phyloP scores from a whole-genome alignment of 2,329 filamentous ascomycete genomes.

The Bisporella sp. region DNA sequence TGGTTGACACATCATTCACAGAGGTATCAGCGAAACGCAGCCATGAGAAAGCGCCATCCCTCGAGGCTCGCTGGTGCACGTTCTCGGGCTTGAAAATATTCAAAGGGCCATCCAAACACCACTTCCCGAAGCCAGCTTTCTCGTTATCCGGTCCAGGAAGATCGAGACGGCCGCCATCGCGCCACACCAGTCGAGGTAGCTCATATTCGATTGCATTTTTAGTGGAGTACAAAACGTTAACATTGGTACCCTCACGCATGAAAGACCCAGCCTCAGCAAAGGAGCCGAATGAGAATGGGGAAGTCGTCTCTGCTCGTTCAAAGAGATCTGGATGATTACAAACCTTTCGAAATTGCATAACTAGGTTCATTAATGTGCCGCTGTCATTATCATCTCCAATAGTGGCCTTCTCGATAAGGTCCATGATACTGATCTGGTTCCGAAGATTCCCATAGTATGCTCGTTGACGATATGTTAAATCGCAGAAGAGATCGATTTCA shows the following conservation, averaged over 20 bases:
- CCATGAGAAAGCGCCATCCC: slow-evolving; percentile 74
- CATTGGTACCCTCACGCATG: slow-evolving; percentile 74
- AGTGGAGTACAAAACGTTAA: slow-evolving; percentile 81
- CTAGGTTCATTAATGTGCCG: slow-evolving; percentile 95
- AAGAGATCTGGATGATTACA: slow-evolving; percentile 98
- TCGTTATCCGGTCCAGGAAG: slow-evolving; percentile 67
- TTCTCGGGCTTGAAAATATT: slow-evolving; percentile 86
- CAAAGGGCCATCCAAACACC: slow-evolving; percentile 73
- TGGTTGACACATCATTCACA: slow-evolving; percentile 61
- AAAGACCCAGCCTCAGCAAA: slow-evolving; percentile 97
- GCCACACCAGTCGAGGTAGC: slow-evolving; percentile 75
- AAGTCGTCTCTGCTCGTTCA: slow-evolving; percentile 85
- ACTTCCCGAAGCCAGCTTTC: slow-evolving; percentile 71
- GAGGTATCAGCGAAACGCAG: slow-evolving; percentile 79
- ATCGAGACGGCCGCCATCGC: slow-evolving; percentile 69
- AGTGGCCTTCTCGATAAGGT: slow-evolving; percentile 94
- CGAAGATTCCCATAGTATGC: slow-evolving; percentile 88
- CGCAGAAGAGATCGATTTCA: slow-evolving; percentile 91
- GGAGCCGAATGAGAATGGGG: slow-evolving; percentile 74
- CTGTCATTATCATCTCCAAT: slow-evolving; percentile 92
- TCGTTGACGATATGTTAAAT: slow-evolving; percentile 91
- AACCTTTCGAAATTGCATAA: slow-evolving; percentile 99
- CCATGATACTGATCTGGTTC: slow-evolving; percentile 98
- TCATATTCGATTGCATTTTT: slow-evolving; percentile 80
- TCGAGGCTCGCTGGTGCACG: slow-evolving; percentile 55